These are phyloP conservation scores for Ploettnerulaceae sp. DNA, from an alignment of 2,329 filamentous ascomycete species.

Conservation along the genomic window DNA sequence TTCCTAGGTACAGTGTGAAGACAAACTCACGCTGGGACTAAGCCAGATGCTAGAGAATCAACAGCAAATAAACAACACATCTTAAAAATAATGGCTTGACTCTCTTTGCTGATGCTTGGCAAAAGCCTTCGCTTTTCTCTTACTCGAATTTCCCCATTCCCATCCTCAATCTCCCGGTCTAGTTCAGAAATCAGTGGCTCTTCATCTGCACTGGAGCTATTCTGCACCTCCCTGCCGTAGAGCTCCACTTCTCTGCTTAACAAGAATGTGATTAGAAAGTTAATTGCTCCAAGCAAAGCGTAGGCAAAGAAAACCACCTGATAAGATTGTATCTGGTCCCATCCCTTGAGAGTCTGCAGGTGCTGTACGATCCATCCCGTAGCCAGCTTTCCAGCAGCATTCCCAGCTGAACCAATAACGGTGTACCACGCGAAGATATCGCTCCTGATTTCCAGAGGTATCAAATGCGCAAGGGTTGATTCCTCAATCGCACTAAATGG, in stretches of 20 bases:
- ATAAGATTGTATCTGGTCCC: constrained; percentile 45
- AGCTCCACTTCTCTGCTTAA: constrained; percentile 40
- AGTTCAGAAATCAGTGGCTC: constrained; percentile 5
- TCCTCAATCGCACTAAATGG: constrained; percentile 60
- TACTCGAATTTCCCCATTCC: constrained; percentile 22
- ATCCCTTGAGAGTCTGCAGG: constrained; percentile 41
- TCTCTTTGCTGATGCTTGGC: constrained; percentile 53
- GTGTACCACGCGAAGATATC: constrained; percentile 61
- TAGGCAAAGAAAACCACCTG: constrained; percentile 54
- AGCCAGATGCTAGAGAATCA: constrained; percentile 65
- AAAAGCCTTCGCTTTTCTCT: constrained; percentile 39
- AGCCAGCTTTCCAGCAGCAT: constrained; percentile 53
- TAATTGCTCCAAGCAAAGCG: constrained; percentile 51
- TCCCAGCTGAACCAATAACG: constrained; percentile 53
- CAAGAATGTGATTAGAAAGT: constrained; percentile 46
- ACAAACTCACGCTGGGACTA: constrained; percentile 59
- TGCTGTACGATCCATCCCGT: constrained; percentile 56
- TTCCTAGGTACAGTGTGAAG: constrained; percentile 6
- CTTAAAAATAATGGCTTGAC: constrained; percentile 48
- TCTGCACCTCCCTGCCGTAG: not conserved
- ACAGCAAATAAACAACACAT: constrained; percentile 64
- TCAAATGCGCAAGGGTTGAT: constrained; percentile 53
- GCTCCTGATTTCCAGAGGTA: constrained; percentile 40
- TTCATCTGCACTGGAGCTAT: not conserved
- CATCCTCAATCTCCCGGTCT: not conserved